phyloP scores from a whole-genome alignment of 805 yeast genomes.

The Lipomyces anomalus region DNA sequence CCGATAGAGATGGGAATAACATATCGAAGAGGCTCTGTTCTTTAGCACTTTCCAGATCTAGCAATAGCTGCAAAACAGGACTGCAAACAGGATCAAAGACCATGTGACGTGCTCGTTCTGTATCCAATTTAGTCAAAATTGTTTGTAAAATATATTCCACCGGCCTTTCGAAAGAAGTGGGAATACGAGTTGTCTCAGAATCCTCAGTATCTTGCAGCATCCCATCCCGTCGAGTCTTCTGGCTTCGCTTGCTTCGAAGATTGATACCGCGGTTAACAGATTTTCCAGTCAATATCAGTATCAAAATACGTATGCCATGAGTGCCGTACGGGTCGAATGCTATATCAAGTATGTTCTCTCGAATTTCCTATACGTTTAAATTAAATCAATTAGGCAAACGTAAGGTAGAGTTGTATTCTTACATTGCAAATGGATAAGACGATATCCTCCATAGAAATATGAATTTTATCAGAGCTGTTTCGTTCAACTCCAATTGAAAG shows the following conservation, averaged over 20 bases:
- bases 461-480: constrained; percentile 35
- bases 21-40: constrained; percentile 34
- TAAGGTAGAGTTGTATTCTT: neutral
- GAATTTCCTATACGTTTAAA: no score
- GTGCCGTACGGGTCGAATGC: constrained; percentile 77
- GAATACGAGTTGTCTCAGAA: neutral
- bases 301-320: constrained; percentile 69
- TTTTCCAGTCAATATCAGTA: constrained; percentile 70
- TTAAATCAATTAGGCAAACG: constrained; percentile 36
- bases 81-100: constrained; percentile 79
- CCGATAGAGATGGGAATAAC: constrained; percentile 12
- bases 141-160: constrained; percentile 46
- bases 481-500: constrained; percentile 33
- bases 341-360: constrained; percentile 53
- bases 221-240: constrained; percentile 56
- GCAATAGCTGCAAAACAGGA: constrained; percentile 73
- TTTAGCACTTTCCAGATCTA: constrained; percentile 75
- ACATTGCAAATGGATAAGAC: constrained; percentile 53
- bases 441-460: constrained; percentile 58
- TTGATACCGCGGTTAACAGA: constrained; percentile 65
- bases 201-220: neutral
- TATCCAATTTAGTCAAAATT: constrained; percentile 36
- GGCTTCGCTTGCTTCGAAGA: constrained; percentile 76
- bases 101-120: constrained; percentile 57
- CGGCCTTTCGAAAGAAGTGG: constrained; percentile 29